Base-by-base conservation (phyloP, 2,329 filamentous ascomycete genomes). In the Botrytis squamosa region DNA sequence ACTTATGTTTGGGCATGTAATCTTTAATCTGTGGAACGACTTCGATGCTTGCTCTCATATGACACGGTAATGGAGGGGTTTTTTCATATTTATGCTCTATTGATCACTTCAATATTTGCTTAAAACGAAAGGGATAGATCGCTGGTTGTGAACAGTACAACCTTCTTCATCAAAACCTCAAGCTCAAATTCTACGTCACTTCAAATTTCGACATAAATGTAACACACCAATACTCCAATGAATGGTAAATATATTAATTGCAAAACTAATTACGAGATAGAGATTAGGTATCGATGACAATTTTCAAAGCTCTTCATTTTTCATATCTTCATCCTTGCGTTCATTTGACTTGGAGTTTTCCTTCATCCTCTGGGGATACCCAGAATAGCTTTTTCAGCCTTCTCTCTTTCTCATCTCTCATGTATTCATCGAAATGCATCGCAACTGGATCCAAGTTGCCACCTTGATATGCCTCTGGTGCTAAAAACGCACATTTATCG, bases 401-500 rank as follows among this genome's bases (percentile, higher is more conserved):
- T 71, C 74, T 75, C 49, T 79, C 76, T 65, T 74, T 76, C 49
- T 79, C 75, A 16, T 75, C 74, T 52, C 77, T 74, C 25, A 77
- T 59, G 44, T 67, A 76, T 20, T 77, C 74, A 38, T 80, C 76
- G 36, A 79, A 75, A 62, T 64, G 69, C 36, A 72, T 72, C 18
- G 62, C 75, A n/a, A 77, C 74, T 16, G 73, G 74, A 70, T 78
- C 73, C 25, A 75, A 25, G 62, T 71, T 74, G 59, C 74, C 71
- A 29, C 74, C 76, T 46, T 76, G 72, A 67, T 79, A 79, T 29
- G 75, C 73, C 59, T 82, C 80, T 16, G 80, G 80, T 22, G 79
- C 78, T 16, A 83, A 76, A 67, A 83, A 82, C 0, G 80, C 76
- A 75, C 82, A 83, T 67, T 79, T 77, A 2, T 80, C 78, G 22